Conservation (phyloP, 257 asterid genomes). For the Striga asiatica region DNA sequence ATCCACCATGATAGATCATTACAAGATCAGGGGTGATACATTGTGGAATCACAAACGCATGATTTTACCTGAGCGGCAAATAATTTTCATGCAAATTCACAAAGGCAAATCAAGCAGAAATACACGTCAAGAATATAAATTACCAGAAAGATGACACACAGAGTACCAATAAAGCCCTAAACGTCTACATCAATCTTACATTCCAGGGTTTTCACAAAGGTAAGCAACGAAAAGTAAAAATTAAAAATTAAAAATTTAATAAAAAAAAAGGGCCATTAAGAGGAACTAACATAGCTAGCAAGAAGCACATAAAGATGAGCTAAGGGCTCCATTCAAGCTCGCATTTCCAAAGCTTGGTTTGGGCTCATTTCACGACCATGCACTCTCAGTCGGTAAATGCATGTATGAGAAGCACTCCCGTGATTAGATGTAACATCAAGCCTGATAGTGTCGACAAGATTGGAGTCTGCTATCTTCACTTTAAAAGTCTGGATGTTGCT, state of each 20-base stretch:
- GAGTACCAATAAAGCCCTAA: too few species aligned
- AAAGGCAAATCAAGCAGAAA: too few species aligned
- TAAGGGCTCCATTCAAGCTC: constrained; percentile 27
- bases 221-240: too few species aligned
- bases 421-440: constrained; percentile 78
- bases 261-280: neutral
- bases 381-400: constrained; percentile 83
- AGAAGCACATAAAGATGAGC: neutral
- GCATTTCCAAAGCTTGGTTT: constrained; percentile 23
- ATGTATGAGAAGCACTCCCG: constrained; percentile 62
- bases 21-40: too few species aligned
- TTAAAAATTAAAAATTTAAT: neutral
- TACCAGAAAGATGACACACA: too few species aligned
- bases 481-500: constrained; percentile 67
- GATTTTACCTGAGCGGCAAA: too few species aligned
- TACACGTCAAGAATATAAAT: too few species aligned
- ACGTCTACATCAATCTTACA: neutral
- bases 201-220: neutral
- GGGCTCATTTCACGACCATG: constrained; percentile 58
- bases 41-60: too few species aligned
- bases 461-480: constrained; percentile 39
- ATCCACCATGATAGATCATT: too few species aligned
- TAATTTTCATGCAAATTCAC: too few species aligned
- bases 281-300: neutral
- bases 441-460: constrained; percentile 48